Conservation (phyloP, 176 grass and related monocot species). For the Musa itinerans region DNA sequence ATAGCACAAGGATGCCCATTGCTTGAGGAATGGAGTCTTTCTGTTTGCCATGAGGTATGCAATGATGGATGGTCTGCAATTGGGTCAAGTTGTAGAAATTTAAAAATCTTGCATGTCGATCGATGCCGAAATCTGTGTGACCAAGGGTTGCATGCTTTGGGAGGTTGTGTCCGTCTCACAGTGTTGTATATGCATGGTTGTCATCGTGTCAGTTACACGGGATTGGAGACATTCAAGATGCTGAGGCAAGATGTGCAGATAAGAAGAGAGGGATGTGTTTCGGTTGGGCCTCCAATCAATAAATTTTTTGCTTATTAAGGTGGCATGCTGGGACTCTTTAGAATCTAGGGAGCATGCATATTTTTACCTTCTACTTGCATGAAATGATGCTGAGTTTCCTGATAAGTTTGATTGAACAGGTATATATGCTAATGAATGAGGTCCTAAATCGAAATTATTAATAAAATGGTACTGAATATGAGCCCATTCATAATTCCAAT, state of each 20-base stretch:
- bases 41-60: constrained; percentile 57
- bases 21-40: constrained; percentile 75
- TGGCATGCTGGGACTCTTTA: not conserved
- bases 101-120: constrained; percentile 72
- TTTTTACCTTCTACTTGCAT: no score
- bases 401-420: not conserved
- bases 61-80: constrained; percentile 68
- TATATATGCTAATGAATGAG: not conserved
- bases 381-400: no score
- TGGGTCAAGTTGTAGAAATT: constrained; percentile 40
- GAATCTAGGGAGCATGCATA: no score
- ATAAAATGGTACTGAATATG: not conserved
- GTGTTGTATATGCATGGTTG: constrained; percentile 60
- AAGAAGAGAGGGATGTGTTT: constrained; percentile 47
- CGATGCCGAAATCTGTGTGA: constrained; percentile 63
- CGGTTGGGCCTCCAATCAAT: constrained; percentile 48
- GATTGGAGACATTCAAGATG: constrained; percentile 61
- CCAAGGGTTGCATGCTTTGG: constrained; percentile 46
- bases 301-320: constrained; percentile 39
- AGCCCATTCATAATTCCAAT: not conserved
- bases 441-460: not conserved
- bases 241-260: constrained; percentile 42
- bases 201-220: constrained; percentile 35
- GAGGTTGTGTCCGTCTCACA: constrained; percentile 41
- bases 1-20: constrained; percentile 66